These are phyloP conservation scores for Rhododendron henanense DNA, from an alignment of 148 eudicot genomes.

Conservation along the genomic window DNA sequence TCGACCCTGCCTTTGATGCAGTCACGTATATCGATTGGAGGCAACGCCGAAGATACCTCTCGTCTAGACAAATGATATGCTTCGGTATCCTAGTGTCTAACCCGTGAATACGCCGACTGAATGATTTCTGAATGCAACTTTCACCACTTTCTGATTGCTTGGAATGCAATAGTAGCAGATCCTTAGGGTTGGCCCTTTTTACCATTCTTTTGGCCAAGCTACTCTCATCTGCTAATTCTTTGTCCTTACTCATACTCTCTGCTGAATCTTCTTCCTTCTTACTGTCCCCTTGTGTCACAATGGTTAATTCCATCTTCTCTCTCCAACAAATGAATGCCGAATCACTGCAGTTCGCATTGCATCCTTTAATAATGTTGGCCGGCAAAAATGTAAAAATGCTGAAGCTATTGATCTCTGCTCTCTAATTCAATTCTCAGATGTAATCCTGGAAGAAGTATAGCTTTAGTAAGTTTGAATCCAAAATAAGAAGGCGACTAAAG, in stretches of 20 bases:
- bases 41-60: constrained; percentile 50
- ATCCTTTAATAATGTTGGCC: not conserved
- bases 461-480: not conserved
- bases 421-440: not conserved
- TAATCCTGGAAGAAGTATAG: constrained; percentile 6
- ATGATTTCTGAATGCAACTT: constrained; percentile 19
- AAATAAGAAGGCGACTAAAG: not conserved
- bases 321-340: not conserved
- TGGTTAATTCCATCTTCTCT: constrained; percentile 19
- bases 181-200: constrained; percentile 8
- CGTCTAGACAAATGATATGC: constrained; percentile 43
- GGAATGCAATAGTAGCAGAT: constrained; percentile 11
- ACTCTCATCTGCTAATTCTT: constrained; percentile 16
- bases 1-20: constrained; percentile 31
- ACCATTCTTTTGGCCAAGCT: not conserved
- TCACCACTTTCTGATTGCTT: constrained; percentile 14
- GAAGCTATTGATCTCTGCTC: not conserved
- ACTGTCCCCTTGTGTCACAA: constrained; percentile 5
- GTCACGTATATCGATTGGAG: constrained; percentile 35
- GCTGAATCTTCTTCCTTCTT: constrained; percentile 13
- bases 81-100: constrained; percentile 27
- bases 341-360: not conserved
- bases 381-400: not conserved
- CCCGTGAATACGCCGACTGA: constrained; percentile 13
- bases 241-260: constrained; percentile 7